A percentile compares a stretch with the other conserved stretches of the same genome.
phyloP scores from a whole-genome alignment of 805 yeast species.

The Ogataea saltuana region DNA sequence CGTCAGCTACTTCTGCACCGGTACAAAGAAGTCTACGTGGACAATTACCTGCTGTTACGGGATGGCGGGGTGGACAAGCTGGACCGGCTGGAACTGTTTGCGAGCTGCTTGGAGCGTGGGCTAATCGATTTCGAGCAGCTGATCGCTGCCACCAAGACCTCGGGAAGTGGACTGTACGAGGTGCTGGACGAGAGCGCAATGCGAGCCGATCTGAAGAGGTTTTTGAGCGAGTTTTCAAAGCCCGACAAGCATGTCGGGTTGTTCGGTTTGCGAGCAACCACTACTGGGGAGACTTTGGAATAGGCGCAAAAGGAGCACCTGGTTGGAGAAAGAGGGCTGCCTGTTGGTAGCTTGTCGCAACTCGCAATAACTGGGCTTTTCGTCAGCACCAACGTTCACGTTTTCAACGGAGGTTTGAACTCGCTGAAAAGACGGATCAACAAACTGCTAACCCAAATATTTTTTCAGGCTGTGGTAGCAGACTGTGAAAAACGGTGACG shows the following conservation, averaged over 20 bases:
- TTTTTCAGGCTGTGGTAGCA: no score
- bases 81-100: conserved; percentile 49
- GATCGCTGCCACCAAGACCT: conserved; percentile 2
- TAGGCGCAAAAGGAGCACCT: neutral
- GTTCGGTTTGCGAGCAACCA: conserved; percentile 13
- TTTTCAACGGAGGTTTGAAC: no score
- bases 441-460: no score
- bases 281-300: neutral
- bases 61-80: conserved; percentile 51
- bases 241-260: conserved; percentile 21
- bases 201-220: conserved; percentile 17
- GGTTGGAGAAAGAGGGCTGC: no score
- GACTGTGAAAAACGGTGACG: no score
- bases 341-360: no score
- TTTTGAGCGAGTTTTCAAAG: conserved; percentile 17
- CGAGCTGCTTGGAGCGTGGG: conserved; percentile 58
- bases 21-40: conserved; percentile 49
- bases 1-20: conserved; percentile 40
- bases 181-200: conserved; percentile 20
- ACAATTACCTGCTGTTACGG: conserved; percentile 47
- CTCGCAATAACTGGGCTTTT: no score
- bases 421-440: no score
- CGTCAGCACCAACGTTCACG: no score
- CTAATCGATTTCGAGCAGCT: conserved; percentile 40
- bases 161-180: conserved; percentile 16